Conservation (phyloP, 768 basidiomycete genomes). For the Wakefieldia striispora region DNA sequence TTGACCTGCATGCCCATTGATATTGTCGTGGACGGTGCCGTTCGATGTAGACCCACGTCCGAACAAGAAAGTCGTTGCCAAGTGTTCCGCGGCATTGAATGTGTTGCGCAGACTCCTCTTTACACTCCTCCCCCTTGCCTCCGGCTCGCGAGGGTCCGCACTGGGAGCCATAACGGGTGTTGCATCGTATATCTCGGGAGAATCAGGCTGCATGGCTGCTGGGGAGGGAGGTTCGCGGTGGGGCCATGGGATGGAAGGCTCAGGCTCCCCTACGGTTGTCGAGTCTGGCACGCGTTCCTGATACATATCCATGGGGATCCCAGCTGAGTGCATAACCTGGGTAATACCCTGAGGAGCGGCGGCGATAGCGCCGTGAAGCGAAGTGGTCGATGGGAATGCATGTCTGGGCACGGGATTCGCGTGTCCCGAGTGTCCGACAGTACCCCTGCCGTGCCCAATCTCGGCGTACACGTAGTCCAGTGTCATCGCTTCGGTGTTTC, state of each 20-base stretch:
- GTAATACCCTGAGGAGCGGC: conserved; percentile 31
- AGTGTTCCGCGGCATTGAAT: conserved; percentile 67
- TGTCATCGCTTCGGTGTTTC: conserved; percentile 57
- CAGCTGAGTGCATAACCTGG: conserved; percentile 36
- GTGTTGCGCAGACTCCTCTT: conserved; percentile 67
- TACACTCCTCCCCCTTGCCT: conserved; percentile 56
- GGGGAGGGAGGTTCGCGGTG: conserved; percentile 42
- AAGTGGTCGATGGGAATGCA: conserved; percentile 19
- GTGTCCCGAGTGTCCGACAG: conserved; percentile 23
- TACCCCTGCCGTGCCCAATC: conserved; percentile 70
- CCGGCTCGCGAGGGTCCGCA: conserved; percentile 34
- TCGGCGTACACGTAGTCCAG: conserved; percentile 76
- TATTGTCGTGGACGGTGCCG: conserved; percentile 19
- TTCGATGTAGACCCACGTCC: conserved; percentile 44
- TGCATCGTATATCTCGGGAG: conserved; percentile 42
- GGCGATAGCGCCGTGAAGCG: conserved; percentile 19
- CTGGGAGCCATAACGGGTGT: conserved; percentile 31
- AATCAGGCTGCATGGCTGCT: conserved; percentile 31
- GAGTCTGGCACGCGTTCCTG: conserved; percentile 14
- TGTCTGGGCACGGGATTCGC: conserved; percentile 21
- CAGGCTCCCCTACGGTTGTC: conserved; percentile 14
- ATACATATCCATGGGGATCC: conserved; percentile 23
- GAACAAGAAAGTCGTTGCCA: conserved; percentile 63
- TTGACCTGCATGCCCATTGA: conserved; percentile 22
- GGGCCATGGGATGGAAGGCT: conserved; percentile 40